Evolutionary conservation across 345 rosid species (phyloP).

Genomic region (Odontarrhena argentea): DNA sequence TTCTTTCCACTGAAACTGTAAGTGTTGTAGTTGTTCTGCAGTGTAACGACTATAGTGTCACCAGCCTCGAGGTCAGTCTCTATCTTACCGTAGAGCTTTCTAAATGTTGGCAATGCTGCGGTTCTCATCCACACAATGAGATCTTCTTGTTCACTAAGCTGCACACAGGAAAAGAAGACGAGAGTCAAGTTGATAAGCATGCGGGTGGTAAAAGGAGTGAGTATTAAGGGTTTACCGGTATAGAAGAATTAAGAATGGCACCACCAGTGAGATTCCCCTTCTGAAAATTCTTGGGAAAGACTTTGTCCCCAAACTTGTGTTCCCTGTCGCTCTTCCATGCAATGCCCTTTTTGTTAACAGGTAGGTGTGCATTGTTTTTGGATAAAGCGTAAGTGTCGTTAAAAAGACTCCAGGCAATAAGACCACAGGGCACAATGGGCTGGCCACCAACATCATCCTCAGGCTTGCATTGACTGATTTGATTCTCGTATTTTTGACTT

Average conservation of each 20-base stretch:
- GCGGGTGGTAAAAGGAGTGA: conserved; percentile 5
- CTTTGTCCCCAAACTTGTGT: conserved; percentile 81
- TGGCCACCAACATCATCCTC: conserved; percentile 55
- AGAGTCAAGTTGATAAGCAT: conserved; percentile 9
- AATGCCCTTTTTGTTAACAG: conserved; percentile 67
- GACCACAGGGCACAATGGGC: conserved; percentile 90
- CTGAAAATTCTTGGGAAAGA: conserved; percentile 82
- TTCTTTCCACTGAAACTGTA: conserved; percentile 95
- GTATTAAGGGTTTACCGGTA: conserved; percentile 50
- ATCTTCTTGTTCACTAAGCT: conserved; percentile 93
- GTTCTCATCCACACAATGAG: conserved; percentile 99
- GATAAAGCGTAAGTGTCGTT: conserved; percentile 79
- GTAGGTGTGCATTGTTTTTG: conserved; percentile 45
- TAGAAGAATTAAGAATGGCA: conserved; percentile 37
- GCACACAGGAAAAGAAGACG: conserved; percentile 29
- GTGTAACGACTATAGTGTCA: conserved; percentile 55
- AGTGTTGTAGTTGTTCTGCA: conserved; percentile 80
- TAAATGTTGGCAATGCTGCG: conserved; percentile 98
- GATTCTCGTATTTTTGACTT: conserved; percentile 40
- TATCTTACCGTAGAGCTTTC: conserved; percentile 93
- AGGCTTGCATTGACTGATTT: conserved; percentile 63
- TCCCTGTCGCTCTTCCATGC: conserved; percentile 98
- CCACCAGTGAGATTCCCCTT: conserved; percentile 71
- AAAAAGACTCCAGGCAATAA: conserved; percentile 99
- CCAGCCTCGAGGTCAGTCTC: conserved; percentile 67